Evolutionary conservation across 257 asterid species (phyloP), one percentile per base, ranked within the genome.

Genomic region (Dorcoceras hygrometricum): DNA sequence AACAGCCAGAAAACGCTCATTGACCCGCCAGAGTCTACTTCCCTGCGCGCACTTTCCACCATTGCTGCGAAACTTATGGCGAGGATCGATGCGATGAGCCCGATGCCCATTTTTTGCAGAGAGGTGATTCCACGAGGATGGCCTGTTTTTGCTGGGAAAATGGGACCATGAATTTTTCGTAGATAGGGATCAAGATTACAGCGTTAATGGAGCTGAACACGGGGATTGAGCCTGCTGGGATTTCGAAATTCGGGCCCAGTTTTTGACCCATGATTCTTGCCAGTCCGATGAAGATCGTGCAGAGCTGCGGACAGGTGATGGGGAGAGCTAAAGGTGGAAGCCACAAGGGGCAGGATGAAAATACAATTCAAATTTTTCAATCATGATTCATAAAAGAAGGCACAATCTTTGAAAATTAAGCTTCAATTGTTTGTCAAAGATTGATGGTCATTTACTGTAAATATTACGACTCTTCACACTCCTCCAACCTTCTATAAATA

Each of bases 251-350:
- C 12, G 72, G 66, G 46, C 80, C 75, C 16, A 87, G 67, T 58
- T 74, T 73, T 56, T 85, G 65, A 77, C 73, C 76, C 84, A 80
- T 88, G 56, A 69, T 20, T 77, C 3, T 59, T 61, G 96, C 94
- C 50, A 86, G 94, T 27, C 74, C 77, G 67, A 88, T 51, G 89
- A 88, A 88, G 79, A 79, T 86, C 2, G 96, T 86, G 8, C 91
- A 84, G 67, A 88, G 79, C 73, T 88, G 96, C 0, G 96, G 83
- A 66, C 84, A 88, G 22, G 94, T 86, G 71, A 86, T 82, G 50
- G 94, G 81, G 39, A 88, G 85, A 39, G 96, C 96, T 0, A 86
- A n/a, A n/a, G n/a, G n/a, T n/a, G n/a, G n/a, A n/a, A n/a, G n/a
- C n/a, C n/a, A n/a, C n/a, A n/a, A n/a, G n/a, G n/a, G n/a, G n/a